Evolutionary conservation across 345 rosid genomes (phyloP).

Genomic region (Aquilaria yunnanensis): DNA sequence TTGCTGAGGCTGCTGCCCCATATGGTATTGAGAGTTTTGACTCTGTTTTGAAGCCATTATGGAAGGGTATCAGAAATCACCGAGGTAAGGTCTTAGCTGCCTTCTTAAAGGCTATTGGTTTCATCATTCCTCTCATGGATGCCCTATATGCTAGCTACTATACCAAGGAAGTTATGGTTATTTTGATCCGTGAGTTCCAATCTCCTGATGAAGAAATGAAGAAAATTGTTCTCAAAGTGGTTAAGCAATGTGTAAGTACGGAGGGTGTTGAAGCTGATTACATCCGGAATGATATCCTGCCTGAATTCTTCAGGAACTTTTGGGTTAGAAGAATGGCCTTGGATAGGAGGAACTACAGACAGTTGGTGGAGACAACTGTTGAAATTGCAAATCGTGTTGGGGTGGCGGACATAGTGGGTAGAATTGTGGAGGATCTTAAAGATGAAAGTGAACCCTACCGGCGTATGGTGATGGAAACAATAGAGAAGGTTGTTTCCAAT

Average conservation of each 20-base stretch:
- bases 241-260: constrained; percentile 96
- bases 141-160: constrained; percentile 92
- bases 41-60: constrained; percentile 91
- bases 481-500: constrained; percentile 93
- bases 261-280: constrained; percentile 97
- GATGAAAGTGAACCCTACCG: constrained; percentile 93
- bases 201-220: constrained; percentile 99
- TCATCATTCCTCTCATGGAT: constrained; percentile 97
- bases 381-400: constrained; percentile 97
- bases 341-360: constrained; percentile 90
- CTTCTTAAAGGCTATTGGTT: constrained; percentile 97
- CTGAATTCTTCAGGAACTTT: constrained; percentile 83
- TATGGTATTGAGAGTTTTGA: constrained; percentile 99
- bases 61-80: constrained; percentile 99
- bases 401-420: constrained; percentile 89
- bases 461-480: constrained; percentile 99
- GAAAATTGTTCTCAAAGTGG: constrained; percentile 95
- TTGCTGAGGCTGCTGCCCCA: constrained; percentile 99
- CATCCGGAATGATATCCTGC: constrained; percentile 85
- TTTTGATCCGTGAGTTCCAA: constrained; percentile 96
- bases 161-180: constrained; percentile 94
- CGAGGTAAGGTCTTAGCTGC: constrained; percentile 99
- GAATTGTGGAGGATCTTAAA: constrained; percentile 90
- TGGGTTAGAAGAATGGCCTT: constrained; percentile 99
- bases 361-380: constrained; percentile 94